phyloP scores from a whole-genome alignment of 2,329 filamentous ascomycete species.

The Colletotrichum sp. region DNA sequence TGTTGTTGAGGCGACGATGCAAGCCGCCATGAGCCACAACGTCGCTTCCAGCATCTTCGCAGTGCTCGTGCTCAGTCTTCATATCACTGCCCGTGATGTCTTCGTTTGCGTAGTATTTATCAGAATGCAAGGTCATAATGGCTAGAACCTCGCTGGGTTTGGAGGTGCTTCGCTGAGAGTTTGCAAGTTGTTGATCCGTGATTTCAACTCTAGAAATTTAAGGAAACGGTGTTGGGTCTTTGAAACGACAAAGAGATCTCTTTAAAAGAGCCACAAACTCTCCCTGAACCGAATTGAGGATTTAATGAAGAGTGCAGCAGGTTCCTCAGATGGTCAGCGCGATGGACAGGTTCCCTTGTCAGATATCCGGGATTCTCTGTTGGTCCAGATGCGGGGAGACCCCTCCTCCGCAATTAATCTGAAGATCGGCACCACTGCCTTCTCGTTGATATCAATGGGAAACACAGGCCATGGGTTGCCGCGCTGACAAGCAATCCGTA shows the following conservation, averaged over 20 bases:
- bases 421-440: background rate
- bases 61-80: background rate
- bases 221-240: background rate
- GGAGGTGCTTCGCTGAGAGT: background rate
- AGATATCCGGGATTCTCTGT: background rate
- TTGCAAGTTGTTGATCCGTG: background rate
- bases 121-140: background rate
- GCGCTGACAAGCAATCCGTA: background rate
- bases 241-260: background rate
- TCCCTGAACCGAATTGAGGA: background rate
- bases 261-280: background rate
- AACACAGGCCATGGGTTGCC: background rate
- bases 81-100: background rate
- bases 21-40: constrained; percentile 24
- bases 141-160: background rate
- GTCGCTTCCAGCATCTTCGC: background rate
- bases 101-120: background rate
- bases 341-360: background rate
- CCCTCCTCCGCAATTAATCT: background rate
- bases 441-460: background rate
- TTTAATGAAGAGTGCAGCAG: background rate
- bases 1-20: constrained; percentile 37
- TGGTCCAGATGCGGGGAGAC: background rate
- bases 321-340: background rate
- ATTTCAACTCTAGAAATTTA: background rate